These are phyloP conservation scores for Fusarium clavum DNA, from an alignment of 2,329 filamentous ascomycete genomes.

Conservation along the genomic window DNA sequence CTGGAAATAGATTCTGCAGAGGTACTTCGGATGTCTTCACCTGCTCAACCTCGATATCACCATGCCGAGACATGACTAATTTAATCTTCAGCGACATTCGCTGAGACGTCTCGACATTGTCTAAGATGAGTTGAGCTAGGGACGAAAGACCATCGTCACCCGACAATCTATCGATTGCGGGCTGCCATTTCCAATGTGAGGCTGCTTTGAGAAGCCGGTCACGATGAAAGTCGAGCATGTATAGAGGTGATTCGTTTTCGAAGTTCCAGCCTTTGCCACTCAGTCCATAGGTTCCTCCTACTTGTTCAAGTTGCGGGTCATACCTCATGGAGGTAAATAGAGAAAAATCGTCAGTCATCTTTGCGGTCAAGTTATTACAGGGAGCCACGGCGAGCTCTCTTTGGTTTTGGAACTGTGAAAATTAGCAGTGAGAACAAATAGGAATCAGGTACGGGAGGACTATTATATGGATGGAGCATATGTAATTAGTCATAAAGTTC, in stretches of 20 bases:
- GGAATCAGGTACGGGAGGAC: not conserved
- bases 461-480: not conserved
- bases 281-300: conserved; percentile 53
- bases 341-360: conserved; percentile 62
- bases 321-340: conserved; percentile 80
- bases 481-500: conserved; percentile 1
- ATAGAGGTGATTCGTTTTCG: conserved; percentile 70
- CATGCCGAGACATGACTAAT: conserved; percentile 64
- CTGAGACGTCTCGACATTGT: conserved; percentile 52
- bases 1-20: conserved; percentile 68
- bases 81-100: conserved; percentile 62
- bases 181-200: conserved; percentile 65
- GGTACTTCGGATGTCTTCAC: conserved; percentile 54
- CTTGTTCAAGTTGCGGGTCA: conserved; percentile 67
- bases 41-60: conserved; percentile 58
- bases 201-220: conserved; percentile 79
- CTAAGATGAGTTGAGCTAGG: conserved; percentile 51
- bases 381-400: not conserved
- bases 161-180: conserved; percentile 57
- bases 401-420: not conserved
- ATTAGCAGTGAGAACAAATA: not conserved
- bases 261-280: conserved; percentile 65
- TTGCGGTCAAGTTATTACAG: not conserved
- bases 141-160: conserved; percentile 59
- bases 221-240: conserved; percentile 82